phyloP scores from a whole-genome alignment of 2,329 filamentous ascomycete genomes.

The Paramyrothecium roridum region DNA sequence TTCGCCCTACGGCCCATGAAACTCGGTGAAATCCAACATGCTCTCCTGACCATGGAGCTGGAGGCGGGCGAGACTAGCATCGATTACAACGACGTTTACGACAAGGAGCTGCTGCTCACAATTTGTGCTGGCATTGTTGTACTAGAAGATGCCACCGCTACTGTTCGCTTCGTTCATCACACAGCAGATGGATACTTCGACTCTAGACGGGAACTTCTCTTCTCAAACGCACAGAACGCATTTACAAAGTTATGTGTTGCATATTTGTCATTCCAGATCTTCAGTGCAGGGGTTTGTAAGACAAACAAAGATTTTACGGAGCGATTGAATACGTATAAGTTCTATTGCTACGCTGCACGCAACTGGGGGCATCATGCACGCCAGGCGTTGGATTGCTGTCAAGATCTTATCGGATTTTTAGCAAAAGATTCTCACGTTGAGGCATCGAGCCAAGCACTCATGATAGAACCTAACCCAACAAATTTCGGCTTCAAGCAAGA shows the following conservation, averaged over 20 bases:
- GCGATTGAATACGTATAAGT: slow-evolving; percentile 14
- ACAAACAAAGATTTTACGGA: slow-evolving; percentile 13
- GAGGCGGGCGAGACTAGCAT: slow-evolving; percentile 19
- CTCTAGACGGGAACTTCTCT: slow-evolving; percentile 16
- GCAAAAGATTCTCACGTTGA: slow-evolving; percentile 6
- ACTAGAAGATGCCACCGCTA: slow-evolving; percentile 29
- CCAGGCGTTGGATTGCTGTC: slow-evolving; percentile 2
- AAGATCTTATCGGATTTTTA: slow-evolving; percentile 12
- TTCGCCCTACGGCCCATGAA: slow-evolving; percentile 28
- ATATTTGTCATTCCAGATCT: slow-evolving; percentile 29
- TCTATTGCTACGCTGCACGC: slow-evolving; percentile 26
- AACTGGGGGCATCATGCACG: slow-evolving; percentile 30
- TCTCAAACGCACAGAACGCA: slow-evolving; percentile 21
- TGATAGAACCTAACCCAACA: slow-evolving; percentile 1
- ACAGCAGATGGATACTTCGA: slow-evolving; percentile 41
- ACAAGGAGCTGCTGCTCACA: slow-evolving; percentile 26
- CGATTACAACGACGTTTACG: slow-evolving; percentile 27
- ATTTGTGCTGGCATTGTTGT: slow-evolving; percentile 38
- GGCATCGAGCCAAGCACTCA: slow-evolving; percentile 13
- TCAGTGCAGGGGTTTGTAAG: slow-evolving; percentile 11
- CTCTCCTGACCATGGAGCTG: slow-evolving; percentile 38
- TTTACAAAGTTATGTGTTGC: slow-evolving; percentile 28
- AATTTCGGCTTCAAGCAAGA: slow-evolving; percentile 4
- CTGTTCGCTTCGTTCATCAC: slow-evolving; percentile 39
- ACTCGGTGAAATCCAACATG: slow-evolving; percentile 34